Percentiles rank a stretch among this genome's conserved stretches.
Conservation (phyloP, 2,329 filamentous ascomycete genomes). For the Aspergillus alliaceus region DNA sequence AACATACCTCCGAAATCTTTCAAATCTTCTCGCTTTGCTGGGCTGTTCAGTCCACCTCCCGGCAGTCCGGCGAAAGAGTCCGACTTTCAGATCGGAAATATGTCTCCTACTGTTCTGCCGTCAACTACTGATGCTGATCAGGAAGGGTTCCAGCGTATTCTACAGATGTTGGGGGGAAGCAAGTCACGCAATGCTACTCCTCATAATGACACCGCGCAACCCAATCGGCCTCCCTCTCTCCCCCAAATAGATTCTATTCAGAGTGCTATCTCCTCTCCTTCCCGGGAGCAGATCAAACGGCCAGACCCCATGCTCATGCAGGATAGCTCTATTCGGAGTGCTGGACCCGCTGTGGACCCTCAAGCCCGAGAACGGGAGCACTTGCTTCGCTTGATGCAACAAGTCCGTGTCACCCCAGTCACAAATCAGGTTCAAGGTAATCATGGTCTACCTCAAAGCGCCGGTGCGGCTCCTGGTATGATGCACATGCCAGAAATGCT, state of each 20-base stretch:
- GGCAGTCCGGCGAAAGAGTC: constrained; percentile 52
- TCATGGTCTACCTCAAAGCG: constrained; percentile 29
- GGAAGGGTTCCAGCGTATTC: constrained; percentile 78
- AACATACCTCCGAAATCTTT: constrained; percentile 53
- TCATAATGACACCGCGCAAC: constrained; percentile 38
- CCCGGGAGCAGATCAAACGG: constrained; percentile 28
- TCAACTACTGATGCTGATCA: constrained; percentile 65
- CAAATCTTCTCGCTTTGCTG: constrained; percentile 83
- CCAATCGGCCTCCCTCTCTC: constrained; percentile 30
- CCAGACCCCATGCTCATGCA: constrained; percentile 33
- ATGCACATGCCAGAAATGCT: constrained; percentile 38
- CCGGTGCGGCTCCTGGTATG: constrained; percentile 33
- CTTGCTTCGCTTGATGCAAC: constrained; percentile 79
- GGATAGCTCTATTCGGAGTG: constrained; percentile 22
- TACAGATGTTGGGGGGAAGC: constrained; percentile 73
- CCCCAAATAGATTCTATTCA: constrained; percentile 31
- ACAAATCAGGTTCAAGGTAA: constrained; percentile 23
- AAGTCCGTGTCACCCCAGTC: constrained; percentile 42
- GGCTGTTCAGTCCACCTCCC: constrained; percentile 66
- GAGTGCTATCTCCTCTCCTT: constrained; percentile 32
- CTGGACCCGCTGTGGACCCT: constrained; percentile 33
- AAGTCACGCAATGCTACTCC: constrained; percentile 48
- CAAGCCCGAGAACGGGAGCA: constrained; percentile 71
- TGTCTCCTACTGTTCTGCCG: constrained; percentile 32
- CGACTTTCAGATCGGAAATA: constrained; percentile 25